Conservation (phyloP, 2,329 filamentous ascomycete species). For the Ramichloridium luteum region DNA sequence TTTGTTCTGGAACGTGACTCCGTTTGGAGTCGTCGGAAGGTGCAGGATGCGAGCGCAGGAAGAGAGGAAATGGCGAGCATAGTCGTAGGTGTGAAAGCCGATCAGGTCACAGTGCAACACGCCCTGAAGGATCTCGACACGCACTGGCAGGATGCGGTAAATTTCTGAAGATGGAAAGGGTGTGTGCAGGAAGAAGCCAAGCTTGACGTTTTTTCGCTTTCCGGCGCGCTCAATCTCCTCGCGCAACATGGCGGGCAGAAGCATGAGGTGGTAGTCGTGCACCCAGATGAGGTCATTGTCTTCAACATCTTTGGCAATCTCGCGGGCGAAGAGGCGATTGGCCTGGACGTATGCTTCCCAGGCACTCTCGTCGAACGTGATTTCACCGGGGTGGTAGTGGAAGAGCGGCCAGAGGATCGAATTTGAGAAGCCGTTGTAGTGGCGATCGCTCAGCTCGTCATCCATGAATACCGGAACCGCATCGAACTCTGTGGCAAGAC, state of each 20-base stretch:
- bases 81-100: conserved; percentile 98
- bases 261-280: conserved; percentile 97
- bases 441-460: conserved; percentile 82
- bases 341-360: conserved; percentile 91
- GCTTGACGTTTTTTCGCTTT: conserved; percentile 78
- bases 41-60: conserved; percentile 86
- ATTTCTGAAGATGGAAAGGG: conserved; percentile 96
- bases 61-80: conserved; percentile 93
- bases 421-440: conserved; percentile 98
- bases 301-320: conserved; percentile 73
- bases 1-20: conserved; percentile 79
- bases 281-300: conserved; percentile 97
- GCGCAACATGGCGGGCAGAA: conserved; percentile 87
- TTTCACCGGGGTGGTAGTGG: conserved; percentile 97
- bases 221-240: conserved; percentile 57
- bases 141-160: conserved; percentile 86
- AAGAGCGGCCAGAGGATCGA: conserved; percentile 97
- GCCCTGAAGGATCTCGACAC: conserved; percentile 75
- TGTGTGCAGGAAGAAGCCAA: conserved; percentile 96
- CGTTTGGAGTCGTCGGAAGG: conserved; percentile 75
- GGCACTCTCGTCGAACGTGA: conserved; percentile 89
- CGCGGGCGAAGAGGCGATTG: conserved; percentile 82
- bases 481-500: conserved; percentile 74
- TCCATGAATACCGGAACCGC: conserved; percentile 88
- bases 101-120: conserved; percentile 89